Conservation (phyloP, 345 rosid genomes). For the Hypericum perforatum region DNA sequence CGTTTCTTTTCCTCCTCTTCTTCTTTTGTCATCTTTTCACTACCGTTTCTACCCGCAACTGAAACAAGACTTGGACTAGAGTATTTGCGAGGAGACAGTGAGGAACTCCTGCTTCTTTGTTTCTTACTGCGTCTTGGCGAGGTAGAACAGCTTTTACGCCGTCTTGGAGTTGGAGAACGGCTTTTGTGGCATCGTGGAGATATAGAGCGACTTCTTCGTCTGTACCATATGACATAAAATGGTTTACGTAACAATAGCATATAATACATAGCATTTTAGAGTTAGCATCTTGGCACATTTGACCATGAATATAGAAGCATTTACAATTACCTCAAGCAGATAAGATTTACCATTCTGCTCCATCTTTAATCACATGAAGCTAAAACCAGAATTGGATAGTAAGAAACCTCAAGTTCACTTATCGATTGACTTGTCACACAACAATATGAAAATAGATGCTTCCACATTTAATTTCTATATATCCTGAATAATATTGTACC, state of each 20-base stretch:
- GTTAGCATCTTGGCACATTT: conserved; percentile 24
- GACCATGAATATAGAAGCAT: conserved; percentile 22
- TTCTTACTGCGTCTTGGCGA: conserved; percentile 65
- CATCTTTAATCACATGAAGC: conserved; percentile 93
- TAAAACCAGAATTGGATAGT: conserved; percentile 73
- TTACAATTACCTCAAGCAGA: conserved; percentile 92
- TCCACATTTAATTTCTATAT: background rate
- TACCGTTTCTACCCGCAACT: conserved; percentile 50
- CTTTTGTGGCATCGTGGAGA: conserved; percentile 59
- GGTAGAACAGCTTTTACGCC: conserved; percentile 61
- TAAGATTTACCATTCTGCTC: conserved; percentile 66
- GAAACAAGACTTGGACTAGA: conserved; percentile 54
- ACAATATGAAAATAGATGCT: conserved; percentile 12
- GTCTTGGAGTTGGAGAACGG: conserved; percentile 54
- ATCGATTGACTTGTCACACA: conserved; percentile 53
- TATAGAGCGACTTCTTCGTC: conserved; percentile 77
- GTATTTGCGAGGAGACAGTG: conserved; percentile 57
- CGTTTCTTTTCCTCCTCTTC: conserved; percentile 67
- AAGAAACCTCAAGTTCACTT: conserved; percentile 30
- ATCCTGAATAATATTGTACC: background rate
- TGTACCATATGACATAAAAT: conserved; percentile 32
- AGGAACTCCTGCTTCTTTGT: conserved; percentile 72
- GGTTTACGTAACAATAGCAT: conserved; percentile 33
- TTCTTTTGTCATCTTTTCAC: conserved; percentile 63
- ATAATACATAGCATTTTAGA: conserved; percentile 27